Evolutionary conservation across 768 basidiomycete genomes (phyloP), one percentile per base, ranked within the genome.

Genomic region (Lactarius hatsudake): DNA sequence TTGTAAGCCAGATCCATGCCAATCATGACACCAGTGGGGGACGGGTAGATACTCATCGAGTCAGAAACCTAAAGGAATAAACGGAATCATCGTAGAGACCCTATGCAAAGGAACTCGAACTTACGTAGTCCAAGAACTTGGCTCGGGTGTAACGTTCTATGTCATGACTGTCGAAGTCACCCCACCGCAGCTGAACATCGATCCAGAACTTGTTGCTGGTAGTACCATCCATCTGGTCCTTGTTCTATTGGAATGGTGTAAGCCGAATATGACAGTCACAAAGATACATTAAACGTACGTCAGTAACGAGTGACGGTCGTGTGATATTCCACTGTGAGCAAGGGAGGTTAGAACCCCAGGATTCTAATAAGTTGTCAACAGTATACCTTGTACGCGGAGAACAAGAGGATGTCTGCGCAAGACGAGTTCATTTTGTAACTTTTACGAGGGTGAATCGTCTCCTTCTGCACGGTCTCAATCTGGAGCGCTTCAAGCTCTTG

Each of bases 351-450:
- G 36, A 30, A 55, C 38, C 54, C 54, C 30, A 65, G 34, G 36
- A 26, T 61, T 64, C 45, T 54, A 18, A 65, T 63, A 40, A 48
- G 1, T 56, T 18, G 34, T 40, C 5, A 20, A 28, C 20, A 32
- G 20, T 77, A 10, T 69, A 84, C 86, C 82, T 94, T 94, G 78
- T 93, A 92, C 1, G 93, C 91, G 15, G 95, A 97, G 86, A 99
- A 98, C 60, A 99, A 83, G 23, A 99, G 82, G 74, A 99, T 96
- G 74, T 99, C 97, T 61, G 96, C 96, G 71, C 96, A 98, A n/a
- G 95, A 96, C 9, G 95, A 97, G 80, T 99, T 99, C 97, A 99
- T 98, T 86, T 99, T 99, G 87, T 99, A 99, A 83, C 94, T 97
- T 84, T 98, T 98, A 79, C 96, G 92, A 73, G 96, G 96, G 77